phyloP scores from a whole-genome alignment of 192 early-diverging fungal genomes.

The Umbelopsis ramanniana region DNA sequence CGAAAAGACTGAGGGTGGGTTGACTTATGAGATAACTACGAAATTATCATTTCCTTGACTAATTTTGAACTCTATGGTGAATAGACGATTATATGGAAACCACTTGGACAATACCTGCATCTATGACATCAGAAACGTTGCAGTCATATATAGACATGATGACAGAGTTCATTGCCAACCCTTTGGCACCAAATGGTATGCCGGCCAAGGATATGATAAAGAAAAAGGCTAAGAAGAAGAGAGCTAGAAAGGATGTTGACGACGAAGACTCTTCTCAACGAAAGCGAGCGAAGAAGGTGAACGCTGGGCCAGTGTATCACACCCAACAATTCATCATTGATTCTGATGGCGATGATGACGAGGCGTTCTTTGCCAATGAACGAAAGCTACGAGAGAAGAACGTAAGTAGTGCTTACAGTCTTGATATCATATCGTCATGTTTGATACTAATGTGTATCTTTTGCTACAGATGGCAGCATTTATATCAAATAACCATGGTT shows the following conservation, averaged over 20 bases:
- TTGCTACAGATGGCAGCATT: conserved; percentile 8
- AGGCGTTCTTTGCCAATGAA: conserved; percentile 1
- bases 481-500: not conserved
- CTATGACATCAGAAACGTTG: conserved; percentile 42
- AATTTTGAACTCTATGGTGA: not conserved
- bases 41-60: not conserved
- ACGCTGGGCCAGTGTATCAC: conserved; percentile 29
- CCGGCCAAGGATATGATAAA: conserved; percentile 29
- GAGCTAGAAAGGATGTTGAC: conserved; percentile 19
- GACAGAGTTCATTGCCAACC: conserved; percentile 30
- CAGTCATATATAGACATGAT: conserved; percentile 44
- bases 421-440: too few species aligned
- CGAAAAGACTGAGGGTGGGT: conserved; percentile 35
- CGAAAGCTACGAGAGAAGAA: not conserved
- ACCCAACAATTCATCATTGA: conserved; percentile 51
- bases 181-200: conserved; percentile 8
- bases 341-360: conserved; percentile 50
- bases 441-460: not conserved
- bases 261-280: conserved; percentile 3
- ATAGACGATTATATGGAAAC: conserved; percentile 16
- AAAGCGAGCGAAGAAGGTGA: conserved; percentile 20
- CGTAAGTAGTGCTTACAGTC: not conserved
- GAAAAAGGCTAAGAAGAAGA: conserved; percentile 28
- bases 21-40: not conserved
- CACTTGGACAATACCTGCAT: conserved; percentile 42